Base-by-base conservation (phyloP, 2,329 filamentous ascomycete species). In the Cladophialophora exuberans region DNA sequence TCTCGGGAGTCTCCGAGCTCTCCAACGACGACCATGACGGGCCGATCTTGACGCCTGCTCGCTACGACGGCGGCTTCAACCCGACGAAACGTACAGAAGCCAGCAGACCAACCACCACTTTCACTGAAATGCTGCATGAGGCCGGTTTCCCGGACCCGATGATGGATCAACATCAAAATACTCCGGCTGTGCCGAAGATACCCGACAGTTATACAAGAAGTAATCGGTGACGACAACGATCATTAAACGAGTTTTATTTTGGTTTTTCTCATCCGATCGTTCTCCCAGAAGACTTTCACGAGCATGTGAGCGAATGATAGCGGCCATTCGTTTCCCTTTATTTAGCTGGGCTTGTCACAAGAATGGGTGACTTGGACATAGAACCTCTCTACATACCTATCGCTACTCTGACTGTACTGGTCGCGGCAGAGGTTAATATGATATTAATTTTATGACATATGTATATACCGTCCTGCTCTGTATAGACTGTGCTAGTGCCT, bases 61-160 rank as follows among this genome's bases (percentile, higher is more conserved):
- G 61, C 20, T 63, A 63, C 41, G 54, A 53, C 10, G 48, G 42
- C 9, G 54, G 39, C 11, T 57, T 41, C 47, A 47, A 33, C 3
- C 33, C 51, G 17, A 45, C 52, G 22, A 60, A 60, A 20, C 48
- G 52, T 11, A 31, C 45, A 13, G 49, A 50, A 17, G 52, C 58
- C 44, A 58, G 56, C 45, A 55, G 56, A 41, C 58, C 57, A 18
- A 60, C 48, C 23, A 65, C 62, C 10, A 62, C 59, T 2, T 65
- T 65, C 42, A 65, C 62, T 1, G 60, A 61, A 22, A 62, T 65
- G 62, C 47, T 65, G 52, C 57, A 58, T 23, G 59, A 58, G 18
- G 57, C 58, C 17, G 60, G 60, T 15, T 63, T 63, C n/a, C 62
- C 62, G 9, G 62, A 65, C 43, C 49, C 59, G 2, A 35, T 56